Conservation (phyloP, 2,329 filamentous ascomycete genomes). For the Fusarium sacchari region DNA sequence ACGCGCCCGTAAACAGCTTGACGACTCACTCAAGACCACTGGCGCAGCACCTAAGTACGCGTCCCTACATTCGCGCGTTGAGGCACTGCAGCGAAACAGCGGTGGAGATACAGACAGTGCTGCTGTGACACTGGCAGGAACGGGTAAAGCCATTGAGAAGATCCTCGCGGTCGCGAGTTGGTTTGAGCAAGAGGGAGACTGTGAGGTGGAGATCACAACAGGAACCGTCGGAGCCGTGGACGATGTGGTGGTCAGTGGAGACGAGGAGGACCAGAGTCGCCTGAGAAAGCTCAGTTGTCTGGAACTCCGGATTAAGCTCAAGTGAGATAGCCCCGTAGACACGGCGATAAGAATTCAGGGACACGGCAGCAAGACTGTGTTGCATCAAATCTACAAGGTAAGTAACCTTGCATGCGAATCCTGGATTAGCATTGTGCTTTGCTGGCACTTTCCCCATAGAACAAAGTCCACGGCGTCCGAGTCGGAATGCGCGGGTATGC, state of each 20-base stretch:
- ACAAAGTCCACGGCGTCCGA: slow-evolving; percentile 15
- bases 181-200: slow-evolving; percentile 71
- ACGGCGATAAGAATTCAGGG: slow-evolving; percentile 13
- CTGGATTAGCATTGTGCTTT: neutral
- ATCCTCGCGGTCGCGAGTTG: slow-evolving; percentile 70
- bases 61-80: slow-evolving; percentile 58
- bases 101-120: slow-evolving; percentile 44
- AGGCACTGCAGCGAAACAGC: slow-evolving; percentile 51
- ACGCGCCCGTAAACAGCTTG: slow-evolving; percentile 71
- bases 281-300: slow-evolving; percentile 62
- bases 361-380: slow-evolving; percentile 5
- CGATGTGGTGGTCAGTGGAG: slow-evolving; percentile 63
- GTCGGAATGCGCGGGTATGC: slow-evolving; percentile 28
- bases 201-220: slow-evolving; percentile 68
- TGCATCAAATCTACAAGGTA: slow-evolving; percentile 4
- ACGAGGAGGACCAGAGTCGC: slow-evolving; percentile 53
- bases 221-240: slow-evolving; percentile 73
- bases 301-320: slow-evolving; percentile 59
- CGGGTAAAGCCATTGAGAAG: slow-evolving; percentile 73
- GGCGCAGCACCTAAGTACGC: slow-evolving; percentile 59
- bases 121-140: slow-evolving; percentile 68
- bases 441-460: slow-evolving; percentile 17
- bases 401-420: slow-evolving; percentile 19
- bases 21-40: slow-evolving; percentile 57
- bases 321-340: slow-evolving; percentile 45